Base-by-base conservation (phyloP, 1,284 basidiomycete species). In the Cryptococcus sp. region DNA sequence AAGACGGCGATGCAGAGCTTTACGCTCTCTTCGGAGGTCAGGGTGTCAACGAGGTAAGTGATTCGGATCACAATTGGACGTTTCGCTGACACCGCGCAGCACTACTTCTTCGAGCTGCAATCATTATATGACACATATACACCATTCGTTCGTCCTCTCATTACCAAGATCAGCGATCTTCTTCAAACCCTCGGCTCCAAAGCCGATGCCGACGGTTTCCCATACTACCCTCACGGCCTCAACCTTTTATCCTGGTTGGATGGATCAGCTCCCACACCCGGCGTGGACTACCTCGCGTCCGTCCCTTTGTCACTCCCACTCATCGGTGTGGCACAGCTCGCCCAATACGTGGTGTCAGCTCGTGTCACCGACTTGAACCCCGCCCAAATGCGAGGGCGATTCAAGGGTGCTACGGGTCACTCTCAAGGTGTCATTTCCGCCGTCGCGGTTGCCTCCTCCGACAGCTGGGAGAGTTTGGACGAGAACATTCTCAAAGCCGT, bases 21-120 rank as follows among this genome's bases (percentile, higher is more conserved):
- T 97, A 90, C 81, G 95, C 91, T 57, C 83, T 99, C 57, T 99
- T 99, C 72, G 95, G 95, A 63, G 96, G 96, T n/a, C 95, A 99
- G 79, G 95, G 95, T 67, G 92, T 90, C 66, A 98, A 98, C 78
- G 95, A 99, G 80, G 79, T 82, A 64, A 73, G 80, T 77, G n/a
- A 13, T 23, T 17, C n/a, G 40, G 16, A 31, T 38, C 23, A 3
- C 35, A 35, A n/a, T 25, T 6, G 25, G 25, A 25, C 25, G 25
- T 6, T 39, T n/a, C 16, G 58, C 65, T 71, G 63, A 75, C 66
- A 13, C 20, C 22, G 8, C 53, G 45, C 48, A 80, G 79, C 90
- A 95, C 64, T 98, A 98, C 82, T 93, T 97, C 77, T 90, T 94
- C 76, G 95, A 98, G 82, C 86, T 99, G 20, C 90, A 96, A 81